phyloP scores from a whole-genome alignment of 2,329 filamentous ascomycete species.

The Pseudocercospora musae region DNA sequence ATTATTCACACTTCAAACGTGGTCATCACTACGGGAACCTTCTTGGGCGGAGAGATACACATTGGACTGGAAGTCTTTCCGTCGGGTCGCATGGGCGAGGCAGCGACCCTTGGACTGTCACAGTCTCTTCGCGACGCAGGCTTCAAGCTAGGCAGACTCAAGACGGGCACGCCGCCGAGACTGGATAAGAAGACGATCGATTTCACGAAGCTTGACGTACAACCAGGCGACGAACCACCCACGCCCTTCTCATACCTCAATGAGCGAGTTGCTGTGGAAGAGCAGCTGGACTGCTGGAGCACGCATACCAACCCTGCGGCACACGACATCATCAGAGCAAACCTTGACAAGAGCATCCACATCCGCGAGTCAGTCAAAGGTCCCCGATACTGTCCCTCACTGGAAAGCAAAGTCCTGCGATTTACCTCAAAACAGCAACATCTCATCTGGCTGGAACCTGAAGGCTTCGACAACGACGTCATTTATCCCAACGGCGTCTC shows the following conservation, averaged over 20 bases:
- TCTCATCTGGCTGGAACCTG: constrained; percentile 94
- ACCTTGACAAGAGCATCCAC: constrained; percentile 94
- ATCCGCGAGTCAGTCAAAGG: constrained; percentile 94
- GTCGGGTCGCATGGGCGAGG: constrained; percentile 88
- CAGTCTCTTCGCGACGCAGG: constrained; percentile 85
- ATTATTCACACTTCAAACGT: constrained; percentile 76
- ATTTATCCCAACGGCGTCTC: constrained; percentile 96
- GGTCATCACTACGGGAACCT: constrained; percentile 94
- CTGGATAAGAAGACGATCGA: constrained; percentile 80
- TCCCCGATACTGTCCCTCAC: constrained; percentile 88
- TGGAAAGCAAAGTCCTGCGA: constrained; percentile 89
- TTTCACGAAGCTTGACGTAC: constrained; percentile 66
- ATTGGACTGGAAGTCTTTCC: constrained; percentile 80
- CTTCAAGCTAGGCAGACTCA: constrained; percentile 83
- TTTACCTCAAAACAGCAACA: constrained; percentile 79
- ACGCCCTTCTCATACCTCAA: constrained; percentile 91
- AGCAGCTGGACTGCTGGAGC: constrained; percentile 80
- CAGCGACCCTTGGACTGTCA: constrained; percentile 86
- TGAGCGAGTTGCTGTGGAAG: constrained; percentile 68
- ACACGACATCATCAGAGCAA: constrained; percentile 79
- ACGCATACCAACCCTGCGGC: constrained; percentile 82
- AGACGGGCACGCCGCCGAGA: constrained; percentile 92
- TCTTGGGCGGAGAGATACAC: constrained; percentile 92
- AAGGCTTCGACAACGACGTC: constrained; percentile 84
- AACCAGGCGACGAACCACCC: constrained; percentile 80